A percentile compares a stretch with the other conserved stretches of the same genome.
Conservation (phyloP, 768 basidiomycete species). For the Boletus pseudo-olivaceus region DNA sequence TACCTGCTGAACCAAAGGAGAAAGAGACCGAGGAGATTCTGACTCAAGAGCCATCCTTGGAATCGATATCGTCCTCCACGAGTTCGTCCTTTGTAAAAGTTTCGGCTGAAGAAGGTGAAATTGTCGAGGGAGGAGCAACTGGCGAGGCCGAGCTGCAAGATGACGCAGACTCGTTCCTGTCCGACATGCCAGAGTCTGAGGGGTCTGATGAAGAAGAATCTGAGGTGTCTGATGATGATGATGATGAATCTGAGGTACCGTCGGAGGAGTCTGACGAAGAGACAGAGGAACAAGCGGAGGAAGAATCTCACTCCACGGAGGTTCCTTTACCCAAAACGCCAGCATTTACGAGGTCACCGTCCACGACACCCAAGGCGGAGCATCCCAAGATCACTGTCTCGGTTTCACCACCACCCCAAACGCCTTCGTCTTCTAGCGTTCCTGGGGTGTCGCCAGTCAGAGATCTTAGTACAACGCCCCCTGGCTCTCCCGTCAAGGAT, state of each 20-base stretch:
- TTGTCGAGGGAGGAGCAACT: constrained; percentile 7
- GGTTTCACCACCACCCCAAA: constrained; percentile 32
- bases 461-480: constrained; percentile 58
- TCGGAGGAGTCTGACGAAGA: constrained; percentile 7
- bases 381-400: constrained; percentile 37
- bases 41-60: constrained; percentile 17
- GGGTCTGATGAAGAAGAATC: constrained; percentile 20
- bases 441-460: constrained; percentile 30
- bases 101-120: constrained; percentile 25
- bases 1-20: constrained; percentile 3
- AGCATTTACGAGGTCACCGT: constrained; percentile 46
- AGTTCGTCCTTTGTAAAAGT: constrained; percentile 51
- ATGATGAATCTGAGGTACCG: background rate
- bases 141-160: constrained; percentile 34
- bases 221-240: background rate
- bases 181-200: constrained; percentile 28
- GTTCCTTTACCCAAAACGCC: constrained; percentile 30
- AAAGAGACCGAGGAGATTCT: constrained; percentile 2
- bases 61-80: constrained; percentile 39
- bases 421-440: constrained; percentile 18
- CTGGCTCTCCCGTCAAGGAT: constrained; percentile 55
- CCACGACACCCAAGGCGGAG: constrained; percentile 58
- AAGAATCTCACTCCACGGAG: constrained; percentile 21
- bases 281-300: constrained; percentile 12
- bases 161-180: constrained; percentile 28